Evolutionary conservation across 2,329 filamentous ascomycete species (phyloP).

Genomic region (Pestalotiopsis sp.): DNA sequence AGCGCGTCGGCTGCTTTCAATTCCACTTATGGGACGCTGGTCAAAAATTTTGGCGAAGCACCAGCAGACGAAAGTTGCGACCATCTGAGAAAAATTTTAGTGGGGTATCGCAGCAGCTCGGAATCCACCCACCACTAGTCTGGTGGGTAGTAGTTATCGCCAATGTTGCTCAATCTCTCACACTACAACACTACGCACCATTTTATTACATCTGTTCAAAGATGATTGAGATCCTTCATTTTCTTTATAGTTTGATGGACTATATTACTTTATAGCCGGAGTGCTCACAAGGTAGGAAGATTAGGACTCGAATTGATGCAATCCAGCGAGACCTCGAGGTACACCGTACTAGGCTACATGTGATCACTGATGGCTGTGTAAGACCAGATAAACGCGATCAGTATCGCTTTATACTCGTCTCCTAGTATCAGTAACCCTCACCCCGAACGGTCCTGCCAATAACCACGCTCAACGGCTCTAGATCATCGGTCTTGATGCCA

Average conservation of each 20-base stretch:
- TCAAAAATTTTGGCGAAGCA: background rate
- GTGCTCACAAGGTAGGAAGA: too few relatives aligned
- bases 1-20: background rate
- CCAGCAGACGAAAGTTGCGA: background rate
- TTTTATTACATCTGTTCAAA: too few relatives aligned
- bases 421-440: conserved; percentile 11
- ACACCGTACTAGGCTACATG: too few relatives aligned
- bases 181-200: background rate
- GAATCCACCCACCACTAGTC: background rate
- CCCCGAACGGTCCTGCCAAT: conserved; percentile 36
- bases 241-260: too few relatives aligned
- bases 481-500: conserved; percentile 47
- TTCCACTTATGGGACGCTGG: background rate
- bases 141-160: background rate
- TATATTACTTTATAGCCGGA: too few relatives aligned
- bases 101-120: conserved; percentile 2
- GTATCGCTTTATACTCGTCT: background rate
- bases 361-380: too few relatives aligned
- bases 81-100: conserved; percentile 10
- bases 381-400: too few relatives aligned
- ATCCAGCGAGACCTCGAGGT: too few relatives aligned
- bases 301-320: too few relatives aligned
- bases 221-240: too few relatives aligned
- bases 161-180: background rate
- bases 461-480: conserved; percentile 54